phyloP scores from a whole-genome alignment of 306 rosid species.

The Begonia peltatifolia region DNA sequence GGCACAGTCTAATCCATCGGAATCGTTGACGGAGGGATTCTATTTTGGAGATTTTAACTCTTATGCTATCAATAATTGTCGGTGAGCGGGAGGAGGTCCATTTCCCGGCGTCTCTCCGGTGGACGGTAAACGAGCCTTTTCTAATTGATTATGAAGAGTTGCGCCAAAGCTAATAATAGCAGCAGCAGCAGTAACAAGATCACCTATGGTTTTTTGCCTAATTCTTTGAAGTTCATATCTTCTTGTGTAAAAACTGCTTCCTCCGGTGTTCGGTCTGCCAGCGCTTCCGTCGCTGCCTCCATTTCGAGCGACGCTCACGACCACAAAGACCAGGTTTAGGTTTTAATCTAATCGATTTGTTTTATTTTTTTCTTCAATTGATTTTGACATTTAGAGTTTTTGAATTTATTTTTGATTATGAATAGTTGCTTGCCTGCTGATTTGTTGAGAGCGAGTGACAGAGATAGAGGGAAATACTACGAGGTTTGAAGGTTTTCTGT shows the following conservation, averaged over 20 bases:
- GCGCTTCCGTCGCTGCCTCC: slow-evolving; percentile 76
- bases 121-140: slow-evolving; percentile 16
- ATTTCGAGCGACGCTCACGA: slow-evolving; percentile 54
- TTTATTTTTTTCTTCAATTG: too few species aligned
- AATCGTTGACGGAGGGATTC: background rate
- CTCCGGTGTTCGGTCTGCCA: slow-evolving; percentile 74
- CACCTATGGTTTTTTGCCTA: slow-evolving; percentile 58
- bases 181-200: slow-evolving; percentile 1
- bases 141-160: slow-evolving; percentile 59
- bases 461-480: too few species aligned
- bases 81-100: slow-evolving; percentile 20
- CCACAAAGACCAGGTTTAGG: slow-evolving; percentile 59
- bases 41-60: slow-evolving; percentile 9
- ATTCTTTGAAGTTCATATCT: slow-evolving; percentile 78
- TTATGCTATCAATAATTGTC: slow-evolving; percentile 57
- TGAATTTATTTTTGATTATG: too few species aligned
- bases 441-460: too few species aligned
- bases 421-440: too few species aligned
- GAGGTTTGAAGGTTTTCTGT: too few species aligned
- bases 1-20: too few species aligned
- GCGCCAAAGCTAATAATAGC: slow-evolving; percentile 32
- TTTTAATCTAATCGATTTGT: too few species aligned
- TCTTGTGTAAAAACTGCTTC: slow-evolving; percentile 88
- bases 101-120: slow-evolving; percentile 52
- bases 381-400: too few species aligned